Evolutionary conservation across 805 yeast species (phyloP).

Genomic region (Groenewaldozyma tartarivorans): DNA sequence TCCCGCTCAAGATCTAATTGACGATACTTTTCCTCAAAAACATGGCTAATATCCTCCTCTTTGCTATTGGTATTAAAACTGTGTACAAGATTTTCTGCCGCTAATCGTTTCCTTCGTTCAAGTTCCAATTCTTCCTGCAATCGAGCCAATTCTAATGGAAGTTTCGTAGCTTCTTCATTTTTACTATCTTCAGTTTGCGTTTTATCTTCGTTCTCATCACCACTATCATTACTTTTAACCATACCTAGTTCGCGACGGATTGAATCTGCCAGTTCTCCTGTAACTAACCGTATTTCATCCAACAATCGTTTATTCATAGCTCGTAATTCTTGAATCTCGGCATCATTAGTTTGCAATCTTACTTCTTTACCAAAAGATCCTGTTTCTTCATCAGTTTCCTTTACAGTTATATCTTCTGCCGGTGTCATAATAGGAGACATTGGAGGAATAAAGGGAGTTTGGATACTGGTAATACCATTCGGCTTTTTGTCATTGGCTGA

Average conservation of each 20-base stretch:
- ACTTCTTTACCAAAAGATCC: not conserved
- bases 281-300: conserved; percentile 27
- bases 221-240: conserved; percentile 1
- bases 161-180: conserved; percentile 1
- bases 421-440: conserved; percentile 5
- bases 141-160: conserved; percentile 17
- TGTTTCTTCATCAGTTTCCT: not conserved
- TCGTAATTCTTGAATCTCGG: conserved; percentile 12
- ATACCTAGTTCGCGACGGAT: conserved; percentile 28
- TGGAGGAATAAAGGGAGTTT: too few relatives aligned
- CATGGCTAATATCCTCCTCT: conserved; percentile 2
- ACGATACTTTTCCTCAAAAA: conserved; percentile 7
- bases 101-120: conserved; percentile 25
- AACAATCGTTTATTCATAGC: conserved; percentile 18
- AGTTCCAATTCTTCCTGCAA: conserved; percentile 23
- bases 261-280: conserved; percentile 29
- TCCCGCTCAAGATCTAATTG: conserved; percentile 22
- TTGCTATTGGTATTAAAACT: conserved; percentile 4
- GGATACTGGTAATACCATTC: too few relatives aligned
- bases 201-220: conserved; percentile 1
- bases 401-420: not conserved
- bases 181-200: not conserved
- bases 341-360: not conserved
- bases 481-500: too few relatives aligned
- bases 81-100: conserved; percentile 15